These are phyloP conservation scores for Biscogniauxia mediterranea DNA, from an alignment of 2,329 filamentous ascomycete genomes.

Conservation along the genomic window DNA sequence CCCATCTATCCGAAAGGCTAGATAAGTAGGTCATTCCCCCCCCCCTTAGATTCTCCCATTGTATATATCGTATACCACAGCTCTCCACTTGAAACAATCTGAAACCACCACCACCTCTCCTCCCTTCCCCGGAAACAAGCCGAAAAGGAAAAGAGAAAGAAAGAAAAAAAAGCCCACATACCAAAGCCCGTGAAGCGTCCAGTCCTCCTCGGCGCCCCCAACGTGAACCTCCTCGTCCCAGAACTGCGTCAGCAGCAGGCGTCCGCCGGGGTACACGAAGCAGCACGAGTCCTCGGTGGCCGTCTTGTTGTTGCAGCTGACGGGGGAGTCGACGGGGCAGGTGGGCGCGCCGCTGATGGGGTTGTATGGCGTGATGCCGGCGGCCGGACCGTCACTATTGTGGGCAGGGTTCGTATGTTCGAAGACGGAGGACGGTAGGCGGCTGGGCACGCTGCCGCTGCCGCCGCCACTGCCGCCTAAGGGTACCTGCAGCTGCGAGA, in stretches of 20 bases:
- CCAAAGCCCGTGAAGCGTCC: constrained; percentile 46
- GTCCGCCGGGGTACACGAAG: constrained; percentile 41
- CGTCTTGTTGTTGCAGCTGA: constrained; percentile 41
- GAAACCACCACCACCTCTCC: not conserved
- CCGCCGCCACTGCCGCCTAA: constrained; percentile 5
- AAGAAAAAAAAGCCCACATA: constrained; percentile 20
- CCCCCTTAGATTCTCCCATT: too few species aligned
- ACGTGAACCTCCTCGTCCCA: constrained; percentile 42
- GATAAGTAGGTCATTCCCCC: too few species aligned
- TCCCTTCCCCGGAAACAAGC: not conserved
- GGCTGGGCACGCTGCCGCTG: constrained; percentile 21
- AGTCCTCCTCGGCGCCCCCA: constrained; percentile 41
- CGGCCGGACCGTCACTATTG: not conserved
- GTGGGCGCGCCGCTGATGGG: constrained; percentile 37
- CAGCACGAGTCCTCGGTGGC: constrained; percentile 39
- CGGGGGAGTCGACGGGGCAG: constrained; percentile 41
- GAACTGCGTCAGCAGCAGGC: constrained; percentile 43
- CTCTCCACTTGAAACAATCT: too few species aligned
- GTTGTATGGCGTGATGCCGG: constrained; percentile 33
- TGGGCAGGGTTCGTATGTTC: constrained; percentile 13
- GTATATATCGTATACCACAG: too few species aligned
- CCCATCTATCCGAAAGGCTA: too few species aligned
- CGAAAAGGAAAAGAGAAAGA: not conserved
- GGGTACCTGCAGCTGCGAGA: constrained; percentile 33
- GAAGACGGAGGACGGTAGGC: constrained; percentile 15